These are phyloP conservation scores for Aspergillus vadensis DNA, from an alignment of 2,329 filamentous ascomycete genomes.

Conservation along the genomic window DNA sequence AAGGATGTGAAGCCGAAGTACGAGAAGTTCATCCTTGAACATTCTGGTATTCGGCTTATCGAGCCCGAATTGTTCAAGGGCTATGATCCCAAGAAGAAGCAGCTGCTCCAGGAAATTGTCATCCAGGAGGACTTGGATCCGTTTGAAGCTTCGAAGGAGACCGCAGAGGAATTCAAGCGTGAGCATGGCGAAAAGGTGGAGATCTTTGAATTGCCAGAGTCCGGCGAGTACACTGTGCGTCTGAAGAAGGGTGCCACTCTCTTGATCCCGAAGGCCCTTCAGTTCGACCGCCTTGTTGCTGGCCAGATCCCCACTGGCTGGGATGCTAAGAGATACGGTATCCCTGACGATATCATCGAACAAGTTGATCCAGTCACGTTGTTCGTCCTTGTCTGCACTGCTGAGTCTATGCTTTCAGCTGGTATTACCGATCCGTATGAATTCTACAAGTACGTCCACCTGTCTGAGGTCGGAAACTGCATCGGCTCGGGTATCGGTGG, in stretches of 20 bases:
- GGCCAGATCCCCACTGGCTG: constrained; percentile 96
- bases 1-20: constrained; percentile 98
- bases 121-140: constrained; percentile 96
- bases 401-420: constrained; percentile 83
- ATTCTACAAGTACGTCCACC: constrained; percentile 99
- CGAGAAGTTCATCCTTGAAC: constrained; percentile 93
- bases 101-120: constrained; percentile 94
- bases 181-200: constrained; percentile 98
- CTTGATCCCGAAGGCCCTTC: constrained; percentile 93
- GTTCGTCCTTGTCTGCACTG: constrained; percentile 90
- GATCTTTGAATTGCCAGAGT: constrained; percentile 91
- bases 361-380: constrained; percentile 97
- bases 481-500: constrained; percentile 98
- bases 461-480: constrained; percentile 97
- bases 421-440: constrained; percentile 99
- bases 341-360: constrained; percentile 95
- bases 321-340: constrained; percentile 94
- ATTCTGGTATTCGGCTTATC: constrained; percentile 95
- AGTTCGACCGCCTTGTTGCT: constrained; percentile 95
- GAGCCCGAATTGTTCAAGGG: constrained; percentile 96
- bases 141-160: constrained; percentile 96
- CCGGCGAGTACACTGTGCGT: constrained; percentile 90
- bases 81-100: constrained; percentile 98
- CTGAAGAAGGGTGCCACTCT: constrained; percentile 94
- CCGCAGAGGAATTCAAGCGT: constrained; percentile 93